Percentiles rank a stretch among this genome's conserved stretches.
Conservation (phyloP, 495 filamentous ascomycete genomes). For the Penicillium fimorum region DNA sequence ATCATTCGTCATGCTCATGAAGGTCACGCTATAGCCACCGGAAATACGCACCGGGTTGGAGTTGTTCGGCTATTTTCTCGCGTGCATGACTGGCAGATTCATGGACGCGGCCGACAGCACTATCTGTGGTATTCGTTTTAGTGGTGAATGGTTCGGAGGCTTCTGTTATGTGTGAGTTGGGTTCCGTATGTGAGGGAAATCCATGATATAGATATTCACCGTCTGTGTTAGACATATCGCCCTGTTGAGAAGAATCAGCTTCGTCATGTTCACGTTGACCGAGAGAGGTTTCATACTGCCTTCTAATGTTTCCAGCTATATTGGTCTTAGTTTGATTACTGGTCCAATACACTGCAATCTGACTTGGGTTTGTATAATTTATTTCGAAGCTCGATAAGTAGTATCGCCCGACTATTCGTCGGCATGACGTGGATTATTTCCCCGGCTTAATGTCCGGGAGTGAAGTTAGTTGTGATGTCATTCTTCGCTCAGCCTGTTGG, state of each 20-base stretch:
- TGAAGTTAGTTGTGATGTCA: constrained; percentile 7
- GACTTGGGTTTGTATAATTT: background rate
- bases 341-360: background rate
- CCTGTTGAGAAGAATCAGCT: constrained; percentile 11
- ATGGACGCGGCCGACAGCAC: constrained; percentile 2
- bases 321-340: background rate
- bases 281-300: constrained; percentile 1
- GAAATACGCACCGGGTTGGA: constrained; percentile 30
- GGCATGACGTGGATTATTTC: constrained; percentile 6
- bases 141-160: constrained; percentile 16
- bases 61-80: constrained; percentile 22
- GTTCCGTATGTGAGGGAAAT: too few relatives aligned
- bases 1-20: background rate
- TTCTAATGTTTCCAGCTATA: constrained; percentile 2
- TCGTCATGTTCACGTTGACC: background rate
- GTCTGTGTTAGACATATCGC: constrained; percentile 13
- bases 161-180: constrained; percentile 7
- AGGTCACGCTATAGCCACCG: background rate
- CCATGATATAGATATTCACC: constrained; percentile 5
- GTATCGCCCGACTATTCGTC: background rate
- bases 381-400: background rate
- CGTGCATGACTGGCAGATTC: constrained; percentile 23
- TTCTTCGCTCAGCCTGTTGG: background rate
- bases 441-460: constrained; percentile 1
- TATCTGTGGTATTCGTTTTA: constrained; percentile 18